These are phyloP conservation scores for Helotiales sp. DNA, from an alignment of 2,329 filamentous ascomycete genomes.

Conservation along the genomic window DNA sequence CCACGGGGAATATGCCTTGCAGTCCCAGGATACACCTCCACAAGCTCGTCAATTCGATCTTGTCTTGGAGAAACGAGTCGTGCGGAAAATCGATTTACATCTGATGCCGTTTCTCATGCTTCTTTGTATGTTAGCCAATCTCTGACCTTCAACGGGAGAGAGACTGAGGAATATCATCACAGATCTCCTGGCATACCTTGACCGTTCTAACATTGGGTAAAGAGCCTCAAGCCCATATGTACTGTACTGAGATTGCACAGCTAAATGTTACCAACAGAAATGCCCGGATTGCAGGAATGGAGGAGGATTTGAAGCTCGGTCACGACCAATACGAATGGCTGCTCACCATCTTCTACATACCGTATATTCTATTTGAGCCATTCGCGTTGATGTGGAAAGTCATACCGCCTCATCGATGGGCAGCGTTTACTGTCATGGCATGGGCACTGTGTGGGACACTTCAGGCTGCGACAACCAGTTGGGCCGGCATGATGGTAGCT, in stretches of 20 bases:
- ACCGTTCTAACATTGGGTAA: constrained; percentile 56
- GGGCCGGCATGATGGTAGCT: constrained; percentile 43
- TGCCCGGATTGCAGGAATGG: constrained; percentile 59
- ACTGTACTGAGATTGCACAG: no score
- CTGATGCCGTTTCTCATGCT: constrained; percentile 50
- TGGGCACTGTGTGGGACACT: constrained; percentile 50
- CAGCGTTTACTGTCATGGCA: constrained; percentile 42
- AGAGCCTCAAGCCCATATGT: background rate
- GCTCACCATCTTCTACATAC: constrained; percentile 48
- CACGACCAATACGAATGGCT: constrained; percentile 50
- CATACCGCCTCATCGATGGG: constrained; percentile 46
- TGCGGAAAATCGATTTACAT: constrained; percentile 62
- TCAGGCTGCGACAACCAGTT: constrained; percentile 48
- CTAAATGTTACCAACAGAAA: constrained; percentile 47
- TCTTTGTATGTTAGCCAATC: constrained; percentile 30
- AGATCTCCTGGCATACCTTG: constrained; percentile 54
- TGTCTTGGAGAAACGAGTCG: constrained; percentile 52
- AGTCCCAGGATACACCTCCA: background rate
- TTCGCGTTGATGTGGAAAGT: constrained; percentile 47
- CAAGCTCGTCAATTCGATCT: constrained; percentile 24
- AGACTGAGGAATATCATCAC: background rate
- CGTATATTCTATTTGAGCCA: constrained; percentile 49
- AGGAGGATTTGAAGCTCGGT: constrained; percentile 51
- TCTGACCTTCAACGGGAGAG: background rate
- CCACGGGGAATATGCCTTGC: background rate